phyloP scores from a whole-genome alignment of 768 basidiomycete genomes.

The Cystobasidium ongulense region DNA sequence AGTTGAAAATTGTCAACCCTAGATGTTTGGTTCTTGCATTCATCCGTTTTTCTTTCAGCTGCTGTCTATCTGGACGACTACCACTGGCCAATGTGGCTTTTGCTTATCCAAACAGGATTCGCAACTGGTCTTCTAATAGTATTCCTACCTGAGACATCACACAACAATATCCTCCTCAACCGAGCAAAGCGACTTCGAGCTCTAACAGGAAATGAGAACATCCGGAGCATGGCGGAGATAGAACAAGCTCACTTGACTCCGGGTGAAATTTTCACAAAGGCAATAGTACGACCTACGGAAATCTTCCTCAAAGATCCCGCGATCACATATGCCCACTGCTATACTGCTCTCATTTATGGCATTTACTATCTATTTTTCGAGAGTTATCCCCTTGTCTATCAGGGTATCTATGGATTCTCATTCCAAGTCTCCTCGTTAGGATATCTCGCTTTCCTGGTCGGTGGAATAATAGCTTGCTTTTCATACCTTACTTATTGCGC shows the following conservation, averaged over 20 bases:
- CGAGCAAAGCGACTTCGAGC: slow-evolving; percentile 43
- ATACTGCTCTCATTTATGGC: neutral
- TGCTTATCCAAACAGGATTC: slow-evolving; percentile 12
- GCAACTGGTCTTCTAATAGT: slow-evolving; percentile 33
- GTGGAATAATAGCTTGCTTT: neutral
- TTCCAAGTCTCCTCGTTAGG: neutral
- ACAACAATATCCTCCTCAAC: slow-evolving; percentile 42
- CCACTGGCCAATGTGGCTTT: slow-evolving; percentile 7
- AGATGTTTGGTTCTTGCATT: too few relatives aligned
- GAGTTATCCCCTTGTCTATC: slow-evolving; percentile 28
- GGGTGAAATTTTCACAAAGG: slow-evolving; percentile 11
- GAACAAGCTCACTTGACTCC: slow-evolving; percentile 13
- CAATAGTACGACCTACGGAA: slow-evolving; percentile 29
- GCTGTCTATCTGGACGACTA: neutral
- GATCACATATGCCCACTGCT: slow-evolving; percentile 10
- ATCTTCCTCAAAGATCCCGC: slow-evolving; percentile 32
- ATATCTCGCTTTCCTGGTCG: neutral
- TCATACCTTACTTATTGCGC: slow-evolving; percentile 3
- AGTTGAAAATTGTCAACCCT: too few relatives aligned
- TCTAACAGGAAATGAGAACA: slow-evolving; percentile 42
- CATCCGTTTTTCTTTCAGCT: neutral
- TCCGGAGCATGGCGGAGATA: slow-evolving; percentile 30
- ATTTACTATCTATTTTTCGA: neutral
- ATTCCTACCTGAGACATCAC: slow-evolving; percentile 44
- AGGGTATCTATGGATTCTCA: slow-evolving; percentile 20